Evolutionary conservation across 2,329 filamentous ascomycete genomes (phyloP), one percentile per base, ranked within the genome.

Genomic region (Cyclaneusma minus): DNA sequence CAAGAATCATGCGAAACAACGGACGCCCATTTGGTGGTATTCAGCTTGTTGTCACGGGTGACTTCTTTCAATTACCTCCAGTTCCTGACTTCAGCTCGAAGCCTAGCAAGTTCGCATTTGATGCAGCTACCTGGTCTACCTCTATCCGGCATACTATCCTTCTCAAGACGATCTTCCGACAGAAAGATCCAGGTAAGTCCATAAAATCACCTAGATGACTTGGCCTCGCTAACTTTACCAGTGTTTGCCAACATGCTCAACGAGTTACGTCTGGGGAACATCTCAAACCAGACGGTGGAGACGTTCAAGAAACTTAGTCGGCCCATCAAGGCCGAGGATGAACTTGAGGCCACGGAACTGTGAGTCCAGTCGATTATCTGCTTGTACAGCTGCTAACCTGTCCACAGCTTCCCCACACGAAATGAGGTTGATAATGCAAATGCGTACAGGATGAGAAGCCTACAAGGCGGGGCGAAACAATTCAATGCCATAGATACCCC

Each of bases 51-150:
- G 81, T 98, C 32, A 98, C 89, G 0, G 89, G 89, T 3, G 89
- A 98, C 44, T 98, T 98, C 54, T 98, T 98, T 52, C 89, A 98
- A 48, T 56, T 98, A 3, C 89, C 89, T 1, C 89, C 89, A 1
- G 89, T 98, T 1, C 85, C 87, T 2, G 85, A 94, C 18, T 59
- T 59, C 21, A 44, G 45, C n/a, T 55, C 56, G 32, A 55, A 60
- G 24, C 64, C 74, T 14, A 70, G 76, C 24, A 93, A 84, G 45
- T 98, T 98, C 49, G 78, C 85, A 0, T 98, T 98, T 46, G 82
- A 93, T 42, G 85, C 85, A 6, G 68, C 69, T 3, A 92, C 85
- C 0, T 98, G 91, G 89, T 75, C 64, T 30, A 93, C 84, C 1
- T 80, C 79, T 2, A 91, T 98, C 34, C 77, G 93, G 43, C 85